Evolutionary conservation across 1,139 yeast genomes (phyloP), one percentile per base, ranked within the genome.

Genomic region (Sugiyamaella neomexicana): DNA sequence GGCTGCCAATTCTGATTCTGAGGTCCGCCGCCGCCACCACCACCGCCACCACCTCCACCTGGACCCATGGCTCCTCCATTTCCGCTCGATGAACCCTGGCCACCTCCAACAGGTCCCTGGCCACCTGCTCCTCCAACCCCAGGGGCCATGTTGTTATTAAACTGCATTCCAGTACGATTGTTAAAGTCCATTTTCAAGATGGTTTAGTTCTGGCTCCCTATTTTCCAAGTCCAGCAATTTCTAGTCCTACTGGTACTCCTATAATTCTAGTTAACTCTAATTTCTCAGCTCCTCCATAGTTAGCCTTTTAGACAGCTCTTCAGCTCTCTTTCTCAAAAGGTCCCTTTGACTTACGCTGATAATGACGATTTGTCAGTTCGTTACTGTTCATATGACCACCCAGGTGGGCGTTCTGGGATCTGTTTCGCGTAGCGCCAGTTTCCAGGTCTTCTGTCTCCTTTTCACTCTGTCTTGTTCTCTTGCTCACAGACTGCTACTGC

Each of bases 1-100:
- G 31, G 45, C 38, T 45, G 46, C 41, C 34, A 37, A 31, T 34
- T 34, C 38, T 27, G 34, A 41, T 34, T 46, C 37, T 29, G 40
- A 5, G 16, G 44, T 2, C 31, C 37, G 39, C 17, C 37, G 40
- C 45, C 51, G 55, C 25, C 5, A 20, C 25, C 25, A 20, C 37
- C 42, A 2, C 39, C 37, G 39, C 17, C 37, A 32, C 45, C 51
- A 54, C 40, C 44, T 50, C 45, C 51, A 54, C 40, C 44, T 50
- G 25, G 48, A 54, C 31, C 46, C 52, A 32, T 42, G 9, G 29
- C 38, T 23, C 46, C 46, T 39, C 29, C 39, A 29, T 27, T 23
- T 10, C 38, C 32, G 15, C 38, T 23, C 17, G 50, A 32, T 5
- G 25, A 20, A 5, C 23, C 42, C 8, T 49, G 32, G 13, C 39